Base-by-base conservation (phyloP, 2,329 filamentous ascomycete genomes). In the Sordariomycetes sp. region DNA sequence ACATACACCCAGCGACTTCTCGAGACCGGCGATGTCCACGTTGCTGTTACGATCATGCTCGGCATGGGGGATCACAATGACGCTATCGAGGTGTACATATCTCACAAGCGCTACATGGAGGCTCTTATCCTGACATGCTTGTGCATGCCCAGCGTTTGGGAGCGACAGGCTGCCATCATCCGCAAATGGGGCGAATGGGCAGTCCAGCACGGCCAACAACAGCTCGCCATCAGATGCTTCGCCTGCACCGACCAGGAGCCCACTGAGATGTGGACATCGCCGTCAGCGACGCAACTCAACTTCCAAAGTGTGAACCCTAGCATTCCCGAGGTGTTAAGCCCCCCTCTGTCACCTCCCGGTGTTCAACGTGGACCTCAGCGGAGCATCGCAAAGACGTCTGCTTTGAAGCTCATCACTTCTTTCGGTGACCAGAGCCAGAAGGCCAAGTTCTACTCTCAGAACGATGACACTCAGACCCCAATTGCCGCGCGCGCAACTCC, bases 111-210 rank as follows among this genome's bases (percentile, higher is more conserved):
- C 48, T 94, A 82, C 54, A 84, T 98, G 81, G 92, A 98, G 59
- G 90, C 92, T 3, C 70, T 96, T 21, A 73, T 98, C 11, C 70
- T 98, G 43, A 84, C 87, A 1, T 93, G 86, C 48, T 67, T 95
- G 10, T 73, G 82, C 18, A 86, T 82, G 47, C 87, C 90, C 1
- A 64, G 71, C 1, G 88, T 95, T 39, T 98, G 92, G 92, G 83
- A 92, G 48, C 76, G 90, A 21, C 87, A 94, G 55, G 81, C 83
- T 10, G 82, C 84, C 47, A 75, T 98, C 31, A 78, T 95, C 42
- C 79, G 86, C 46, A 90, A 92, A 64, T 98, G 92, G 92, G 92
- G 92, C 38, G 90, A 95, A 49, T 80, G 84, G 64, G 86, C 90
- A 24, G 80, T 95, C 10, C 80, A 84, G 42, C 81, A 92, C 46